Evolutionary conservation across 768 basidiomycete genomes (phyloP), one percentile per base, ranked within the genome.

Genomic region (Boletus reticulatus): DNA sequence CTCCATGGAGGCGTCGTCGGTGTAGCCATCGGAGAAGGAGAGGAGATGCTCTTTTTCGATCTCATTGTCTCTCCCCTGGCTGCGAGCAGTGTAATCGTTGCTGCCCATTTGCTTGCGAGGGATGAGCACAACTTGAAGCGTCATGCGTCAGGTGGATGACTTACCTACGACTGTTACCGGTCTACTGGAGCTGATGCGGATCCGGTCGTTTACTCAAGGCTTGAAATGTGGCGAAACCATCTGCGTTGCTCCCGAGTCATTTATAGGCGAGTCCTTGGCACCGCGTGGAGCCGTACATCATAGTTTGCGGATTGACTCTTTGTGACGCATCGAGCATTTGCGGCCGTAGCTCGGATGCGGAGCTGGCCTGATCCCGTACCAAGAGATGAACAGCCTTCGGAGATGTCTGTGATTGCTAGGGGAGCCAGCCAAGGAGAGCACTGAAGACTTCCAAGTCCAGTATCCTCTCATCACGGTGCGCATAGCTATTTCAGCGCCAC

Each of bases 41-140:
- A 64, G 54, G 16, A 67, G 57, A 22, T 27, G 43, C 22, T 63
- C 59, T 19, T 58, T 58, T 24, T 68, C 61, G 32, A 58, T 34
- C 19, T 60, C 56, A 4, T 63, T 55, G 12, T 68, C 50, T 22
- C 14, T 37, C 38, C 31, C 44, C 22, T 48, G 62, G 42, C 32
- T 49, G 9, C 60, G 62, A 36, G 37, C 4, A 9, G 43, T 52
- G 47, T 65, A 61, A 22, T 47, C 20, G 48, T 60, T 43, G 44
- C 14, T 44, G 42, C 16, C 37, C 67, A 68, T 70, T 48, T 68
- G 46, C n/a, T 47, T 14, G 20, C 19, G 16, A n/a, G 20, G 37
- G 16, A 29, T 62, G 39, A 55, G 48, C 20, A 34, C 24, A 7
- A n/a, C n/a, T n/a, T n/a, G n/a, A n/a, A 36, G 17, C 10, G 27